Evolutionary conservation across 352 stramenopile genomes (phyloP).

Genomic region (Globisporangium recalcitrans): DNA sequence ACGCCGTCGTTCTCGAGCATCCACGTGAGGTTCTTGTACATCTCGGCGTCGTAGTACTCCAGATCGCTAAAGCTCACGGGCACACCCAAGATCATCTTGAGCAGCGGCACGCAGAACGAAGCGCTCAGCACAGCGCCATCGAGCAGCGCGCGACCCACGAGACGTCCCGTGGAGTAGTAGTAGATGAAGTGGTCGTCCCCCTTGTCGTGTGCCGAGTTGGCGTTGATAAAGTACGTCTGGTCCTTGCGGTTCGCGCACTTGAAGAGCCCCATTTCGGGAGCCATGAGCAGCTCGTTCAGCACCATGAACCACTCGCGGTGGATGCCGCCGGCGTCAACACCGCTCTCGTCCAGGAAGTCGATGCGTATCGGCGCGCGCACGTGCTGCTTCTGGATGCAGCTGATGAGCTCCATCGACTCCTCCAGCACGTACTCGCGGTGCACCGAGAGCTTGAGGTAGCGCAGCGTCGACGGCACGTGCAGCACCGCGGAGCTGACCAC

Average conservation of each 20-base stretch:
- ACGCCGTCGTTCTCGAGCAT: conserved; percentile 54
- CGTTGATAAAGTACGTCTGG: conserved; percentile 56
- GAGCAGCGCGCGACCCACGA: conserved; percentile 57
- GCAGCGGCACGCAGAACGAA: conserved; percentile 93
- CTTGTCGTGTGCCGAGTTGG: conserved; percentile 48
- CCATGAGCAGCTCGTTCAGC: conserved; percentile 50
- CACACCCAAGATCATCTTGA: conserved; percentile 96
- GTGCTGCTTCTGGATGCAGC: conserved; percentile 48
- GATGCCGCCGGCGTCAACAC: conserved; percentile 81
- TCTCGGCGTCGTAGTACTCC: conserved; percentile 70
- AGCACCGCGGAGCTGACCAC: conserved; percentile 58
- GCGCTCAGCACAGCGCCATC: conserved; percentile 93
- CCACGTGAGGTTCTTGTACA: conserved; percentile 59
- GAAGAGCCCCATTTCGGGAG: conserved; percentile 48
- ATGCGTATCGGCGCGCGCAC: conserved; percentile 74
- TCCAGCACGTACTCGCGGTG: conserved; percentile 59
- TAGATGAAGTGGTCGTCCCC: conserved; percentile 66
- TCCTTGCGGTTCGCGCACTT: conserved; percentile 41
- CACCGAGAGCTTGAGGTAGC: conserved; percentile 63
- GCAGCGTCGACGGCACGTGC: conserved; percentile 51
- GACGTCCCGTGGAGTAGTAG: conserved; percentile 45
- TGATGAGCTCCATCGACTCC: conserved; percentile 66
- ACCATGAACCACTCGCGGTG: conserved; percentile 94
- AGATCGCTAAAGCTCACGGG: conserved; percentile 93
- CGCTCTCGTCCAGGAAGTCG: conserved; percentile 82